phyloP scores from a whole-genome alignment of 1,139 yeast genomes.

The Hemisphaericaspora lyxosophila region DNA sequence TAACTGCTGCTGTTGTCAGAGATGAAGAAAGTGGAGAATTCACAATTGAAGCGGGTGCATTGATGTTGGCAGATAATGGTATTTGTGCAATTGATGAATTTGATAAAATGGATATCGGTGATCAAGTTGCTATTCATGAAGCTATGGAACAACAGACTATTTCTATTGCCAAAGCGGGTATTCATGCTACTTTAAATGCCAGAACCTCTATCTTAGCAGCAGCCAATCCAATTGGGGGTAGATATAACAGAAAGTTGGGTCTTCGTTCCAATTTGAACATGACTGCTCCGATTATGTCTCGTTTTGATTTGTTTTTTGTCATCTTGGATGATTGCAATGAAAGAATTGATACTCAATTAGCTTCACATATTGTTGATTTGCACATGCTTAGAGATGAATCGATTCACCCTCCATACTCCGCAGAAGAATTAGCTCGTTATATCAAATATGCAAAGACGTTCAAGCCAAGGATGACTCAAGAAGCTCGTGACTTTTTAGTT shows the following conservation, averaged over 20 bases:
- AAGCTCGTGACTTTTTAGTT: constrained; percentile 77
- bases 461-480: constrained; percentile 83
- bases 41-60: constrained; percentile 98
- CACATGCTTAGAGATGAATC: constrained; percentile 93
- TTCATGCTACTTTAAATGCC: constrained; percentile 95
- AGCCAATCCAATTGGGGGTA: constrained; percentile 95
- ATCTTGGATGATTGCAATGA: constrained; percentile 95
- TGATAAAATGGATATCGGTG: constrained; percentile 94
- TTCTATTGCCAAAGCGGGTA: constrained; percentile 97
- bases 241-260: constrained; percentile 85
- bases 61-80: constrained; percentile 98
- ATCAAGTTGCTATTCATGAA: constrained; percentile 98
- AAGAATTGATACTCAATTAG: constrained; percentile 82
- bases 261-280: constrained; percentile 85
- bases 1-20: constrained; percentile 96
- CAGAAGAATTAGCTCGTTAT: constrained; percentile 85
- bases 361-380: constrained; percentile 87
- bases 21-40: constrained; percentile 98
- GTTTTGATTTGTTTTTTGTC: constrained; percentile 94
- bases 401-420: constrained; percentile 83
- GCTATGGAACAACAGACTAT: constrained; percentile 99
- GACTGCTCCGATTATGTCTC: constrained; percentile 99
- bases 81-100: constrained; percentile 98
- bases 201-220: constrained; percentile 96
- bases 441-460: constrained; percentile 92